Base-by-base conservation (phyloP, 306 rosid genomes). In the Amphicarpaea edgeworthii region DNA sequence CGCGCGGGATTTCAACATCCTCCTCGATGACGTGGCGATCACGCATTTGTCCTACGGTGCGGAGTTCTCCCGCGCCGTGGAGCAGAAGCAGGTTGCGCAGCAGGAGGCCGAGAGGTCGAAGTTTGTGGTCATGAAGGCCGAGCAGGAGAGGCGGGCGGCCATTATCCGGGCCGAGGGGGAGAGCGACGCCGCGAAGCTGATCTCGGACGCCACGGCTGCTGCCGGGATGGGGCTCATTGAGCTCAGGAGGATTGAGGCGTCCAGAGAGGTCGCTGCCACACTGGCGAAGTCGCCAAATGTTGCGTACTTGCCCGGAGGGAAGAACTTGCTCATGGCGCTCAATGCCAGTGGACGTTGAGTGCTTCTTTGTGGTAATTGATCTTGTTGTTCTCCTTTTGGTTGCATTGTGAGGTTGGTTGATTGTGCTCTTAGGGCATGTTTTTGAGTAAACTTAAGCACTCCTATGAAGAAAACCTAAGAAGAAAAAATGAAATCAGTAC, bases 21-120 rank as follows among this genome's bases (percentile, higher is more conserved):
- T 73, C 10, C 89, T 95, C 0, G 98, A 95, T 15, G 98, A 95
- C 21, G 98, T 95, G 3, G 97, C 97, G 1, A 93, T 90, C 15
- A 93, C 98, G 7, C 98, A 93, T 61, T 64, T 93, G 15, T 93
- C 98, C 2, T 93, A 91, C 38, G 90, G 97, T 0, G 38, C 28
- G 15, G 95, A 93, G 59, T 93, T 93, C 72, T 93, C 98, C 0
- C 84, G 91, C 55, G 98, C 98, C 3, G 96, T 93, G 14, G 97
- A 93, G 85, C 93, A 89, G 87, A 92, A 95, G 85, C 98, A 95
- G 86, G 98, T 95, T 76, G 97, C 97, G 0, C 97, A 95, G 83
- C 97, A 95, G 81, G 98, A 95, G 87, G 98, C 97, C 0, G 98
- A 92, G 88, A 64, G 98, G 61, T 92, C 97, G 1, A 95, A 92